phyloP scores from a whole-genome alignment of 768 basidiomycete species.

The Lentinula boryana region DNA sequence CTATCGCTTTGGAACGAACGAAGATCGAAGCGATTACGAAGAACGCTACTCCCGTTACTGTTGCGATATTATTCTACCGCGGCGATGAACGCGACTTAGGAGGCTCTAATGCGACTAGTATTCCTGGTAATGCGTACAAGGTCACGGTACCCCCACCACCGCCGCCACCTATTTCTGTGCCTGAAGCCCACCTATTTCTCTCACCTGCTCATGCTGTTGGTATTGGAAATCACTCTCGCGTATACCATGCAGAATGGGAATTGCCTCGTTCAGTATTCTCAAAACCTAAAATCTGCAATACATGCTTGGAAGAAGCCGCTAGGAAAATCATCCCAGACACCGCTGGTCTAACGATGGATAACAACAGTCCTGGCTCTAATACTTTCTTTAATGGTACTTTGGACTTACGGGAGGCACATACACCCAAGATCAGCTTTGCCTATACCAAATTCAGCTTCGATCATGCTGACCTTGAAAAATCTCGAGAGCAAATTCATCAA shows the following conservation, averaged over 20 bases:
- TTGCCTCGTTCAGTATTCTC: slow-evolving; percentile 37
- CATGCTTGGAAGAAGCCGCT: slow-evolving; percentile 25
- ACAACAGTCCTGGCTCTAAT: neutral
- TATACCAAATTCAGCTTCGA: neutral
- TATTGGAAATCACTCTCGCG: slow-evolving; percentile 45
- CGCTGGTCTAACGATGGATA: neutral
- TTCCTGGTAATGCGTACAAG: slow-evolving; percentile 12
- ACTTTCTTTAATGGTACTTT: neutral
- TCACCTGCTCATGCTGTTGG: slow-evolving; percentile 30
- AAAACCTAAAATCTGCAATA: slow-evolving; percentile 26
- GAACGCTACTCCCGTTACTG: neutral
- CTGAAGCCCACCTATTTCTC: slow-evolving; percentile 46
- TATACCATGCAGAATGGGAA: slow-evolving; percentile 46
- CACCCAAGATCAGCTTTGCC: neutral
- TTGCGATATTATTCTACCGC: neutral
- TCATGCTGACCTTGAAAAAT: neutral
- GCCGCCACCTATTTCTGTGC: slow-evolving; percentile 8
- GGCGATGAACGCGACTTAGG: slow-evolving; percentile 19
- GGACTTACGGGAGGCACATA: neutral
- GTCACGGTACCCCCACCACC: slow-evolving; percentile 15
- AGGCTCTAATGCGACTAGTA: slow-evolving; percentile 16
- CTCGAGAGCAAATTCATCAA: neutral
- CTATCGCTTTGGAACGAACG: slow-evolving; percentile 1
- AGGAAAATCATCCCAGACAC: neutral
- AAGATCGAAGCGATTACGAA: neutral